Conservation (phyloP, 176 grass and related monocot species). For the Metroxylon sagu region DNA sequence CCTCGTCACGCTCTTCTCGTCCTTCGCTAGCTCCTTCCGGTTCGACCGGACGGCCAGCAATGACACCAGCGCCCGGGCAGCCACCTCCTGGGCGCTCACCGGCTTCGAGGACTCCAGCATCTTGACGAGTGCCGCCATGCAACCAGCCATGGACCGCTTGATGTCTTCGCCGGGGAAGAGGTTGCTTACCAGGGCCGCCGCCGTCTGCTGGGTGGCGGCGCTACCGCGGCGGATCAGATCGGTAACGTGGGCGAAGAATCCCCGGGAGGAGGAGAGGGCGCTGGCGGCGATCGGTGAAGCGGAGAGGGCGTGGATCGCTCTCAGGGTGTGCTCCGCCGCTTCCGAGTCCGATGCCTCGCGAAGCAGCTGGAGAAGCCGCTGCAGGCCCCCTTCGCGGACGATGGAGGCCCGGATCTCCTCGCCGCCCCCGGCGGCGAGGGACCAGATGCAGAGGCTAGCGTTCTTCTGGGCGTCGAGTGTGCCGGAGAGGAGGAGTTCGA, state of each 20-base stretch:
- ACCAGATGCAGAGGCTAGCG: constrained; percentile 44
- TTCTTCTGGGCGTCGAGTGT: constrained; percentile 40
- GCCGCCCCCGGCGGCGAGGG: constrained; percentile 43
- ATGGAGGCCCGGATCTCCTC: constrained; percentile 43
- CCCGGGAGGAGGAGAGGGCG: constrained; percentile 43
- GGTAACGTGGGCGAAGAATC: constrained; percentile 60
- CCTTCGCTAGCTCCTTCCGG: constrained; percentile 55
- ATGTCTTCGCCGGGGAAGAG: constrained; percentile 53
- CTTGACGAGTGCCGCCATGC: constrained; percentile 52
- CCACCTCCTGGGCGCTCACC: constrained; percentile 53
- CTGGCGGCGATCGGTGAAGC: constrained; percentile 38
- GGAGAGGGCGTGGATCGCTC: constrained; percentile 49
- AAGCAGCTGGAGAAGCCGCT: constrained; percentile 51
- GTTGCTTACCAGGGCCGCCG: constrained; percentile 40
- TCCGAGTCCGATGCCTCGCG: constrained; percentile 46
- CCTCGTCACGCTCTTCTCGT: constrained; percentile 64
- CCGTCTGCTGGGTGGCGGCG: constrained; percentile 48
- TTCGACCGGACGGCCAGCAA: constrained; percentile 53
- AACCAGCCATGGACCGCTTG: constrained; percentile 49
- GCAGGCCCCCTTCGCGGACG: constrained; percentile 46
- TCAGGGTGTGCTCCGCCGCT: constrained; percentile 41
- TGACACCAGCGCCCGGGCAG: constrained; percentile 40
- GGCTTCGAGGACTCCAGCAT: constrained; percentile 76
- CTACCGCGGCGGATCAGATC: constrained; percentile 47
- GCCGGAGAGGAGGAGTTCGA: constrained; percentile 43